phyloP scores from a whole-genome alignment of 371 early-diverging fungal genomes.

The Encephalitozoon hellem region DNA sequence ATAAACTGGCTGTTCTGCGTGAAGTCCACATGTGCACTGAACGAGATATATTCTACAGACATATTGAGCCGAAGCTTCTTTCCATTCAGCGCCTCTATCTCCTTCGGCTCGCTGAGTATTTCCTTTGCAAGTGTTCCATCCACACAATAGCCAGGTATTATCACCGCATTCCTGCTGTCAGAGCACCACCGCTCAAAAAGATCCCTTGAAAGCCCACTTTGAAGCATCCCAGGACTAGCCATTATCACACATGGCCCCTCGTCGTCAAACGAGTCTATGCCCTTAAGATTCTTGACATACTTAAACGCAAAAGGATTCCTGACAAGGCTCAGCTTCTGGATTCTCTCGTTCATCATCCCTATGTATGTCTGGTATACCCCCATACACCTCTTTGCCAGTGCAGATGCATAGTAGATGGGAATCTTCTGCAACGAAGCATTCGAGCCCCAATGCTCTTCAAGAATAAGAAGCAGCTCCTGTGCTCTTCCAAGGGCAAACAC shows the following conservation, averaged over 20 bases:
- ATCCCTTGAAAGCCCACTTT: slow-evolving; percentile 91
- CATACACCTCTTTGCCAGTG: slow-evolving; percentile 93
- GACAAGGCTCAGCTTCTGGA: slow-evolving; percentile 76
- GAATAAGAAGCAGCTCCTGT: slow-evolving; percentile 90
- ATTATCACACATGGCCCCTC: slow-evolving; percentile 95
- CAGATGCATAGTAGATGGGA: slow-evolving; percentile 93
- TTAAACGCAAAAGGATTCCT: slow-evolving; percentile 94
- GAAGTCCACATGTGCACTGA: slow-evolving; percentile 97
- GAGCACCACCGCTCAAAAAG: slow-evolving; percentile 94
- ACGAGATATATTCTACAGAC: slow-evolving; percentile 91
- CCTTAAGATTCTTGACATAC: slow-evolving; percentile 81
- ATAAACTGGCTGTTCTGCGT: slow-evolving; percentile 94
- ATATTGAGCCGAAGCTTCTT: slow-evolving; percentile 74
- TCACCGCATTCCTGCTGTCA: slow-evolving; percentile 81
- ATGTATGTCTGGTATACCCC: slow-evolving; percentile 95
- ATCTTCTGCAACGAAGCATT: slow-evolving; percentile 75
- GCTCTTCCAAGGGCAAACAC: slow-evolving; percentile 97
- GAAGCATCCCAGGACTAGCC: slow-evolving; percentile 98
- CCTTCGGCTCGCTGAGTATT: slow-evolving; percentile 82
- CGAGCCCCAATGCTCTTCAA: slow-evolving; percentile 95
- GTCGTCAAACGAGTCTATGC: slow-evolving; percentile 85
- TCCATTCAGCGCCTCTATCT: slow-evolving; percentile 75
- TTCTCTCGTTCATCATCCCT: slow-evolving; percentile 96
- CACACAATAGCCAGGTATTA: slow-evolving; percentile 96
- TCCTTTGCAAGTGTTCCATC: slow-evolving; percentile 94